phyloP scores from a whole-genome alignment of 2,329 filamentous ascomycete species.

The Rhynchosporium graminicola region DNA sequence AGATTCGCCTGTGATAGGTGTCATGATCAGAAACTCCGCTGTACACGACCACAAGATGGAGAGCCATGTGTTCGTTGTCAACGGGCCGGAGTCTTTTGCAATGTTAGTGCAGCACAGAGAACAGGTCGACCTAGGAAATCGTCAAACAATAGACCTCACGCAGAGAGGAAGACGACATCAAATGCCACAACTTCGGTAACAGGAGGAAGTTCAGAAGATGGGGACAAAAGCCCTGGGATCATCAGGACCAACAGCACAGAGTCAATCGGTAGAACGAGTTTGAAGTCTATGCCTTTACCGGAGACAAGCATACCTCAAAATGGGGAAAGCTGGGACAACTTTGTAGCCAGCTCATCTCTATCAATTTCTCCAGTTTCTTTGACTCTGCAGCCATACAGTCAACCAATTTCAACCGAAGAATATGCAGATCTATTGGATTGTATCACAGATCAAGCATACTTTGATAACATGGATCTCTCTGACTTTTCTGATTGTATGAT shows the following conservation, averaged over 20 bases:
- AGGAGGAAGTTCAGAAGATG: slow-evolving; percentile 13
- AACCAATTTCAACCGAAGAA: slow-evolving; percentile 20
- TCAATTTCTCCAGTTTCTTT: slow-evolving; percentile 16
- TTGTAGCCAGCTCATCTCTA: slow-evolving; percentile 4
- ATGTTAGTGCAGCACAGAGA: slow-evolving; percentile 20
- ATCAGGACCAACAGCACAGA: slow-evolving; percentile 4
- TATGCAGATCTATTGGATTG: slow-evolving; percentile 23
- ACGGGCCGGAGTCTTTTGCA: slow-evolving; percentile 19
- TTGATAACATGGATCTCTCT: slow-evolving; percentile 22
- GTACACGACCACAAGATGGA: slow-evolving; percentile 20
- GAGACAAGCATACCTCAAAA: slow-evolving; percentile 13
- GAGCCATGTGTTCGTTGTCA: slow-evolving; percentile 21
- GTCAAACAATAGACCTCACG: slow-evolving; percentile 12
- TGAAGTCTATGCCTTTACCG: slow-evolving; percentile 13
- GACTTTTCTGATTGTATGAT: slow-evolving; percentile 21
- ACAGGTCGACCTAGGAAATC: slow-evolving; percentile 22
- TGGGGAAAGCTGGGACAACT: slow-evolving; percentile 10
- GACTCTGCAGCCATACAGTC: slow-evolving; percentile 11
- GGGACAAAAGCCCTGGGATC: slow-evolving; percentile 7
- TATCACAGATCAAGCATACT: slow-evolving; percentile 23
- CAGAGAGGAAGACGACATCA: slow-evolving; percentile 16
- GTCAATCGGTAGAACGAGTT: slow-evolving; percentile 8
- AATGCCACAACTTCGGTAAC: background rate
- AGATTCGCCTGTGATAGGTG: slow-evolving; percentile 23
- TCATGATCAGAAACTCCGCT: slow-evolving; percentile 23